Evolutionary conservation across 2,329 filamentous ascomycete species (phyloP), one percentile per base, ranked within the genome.

Genomic region (Colletotrichum australisinense): DNA sequence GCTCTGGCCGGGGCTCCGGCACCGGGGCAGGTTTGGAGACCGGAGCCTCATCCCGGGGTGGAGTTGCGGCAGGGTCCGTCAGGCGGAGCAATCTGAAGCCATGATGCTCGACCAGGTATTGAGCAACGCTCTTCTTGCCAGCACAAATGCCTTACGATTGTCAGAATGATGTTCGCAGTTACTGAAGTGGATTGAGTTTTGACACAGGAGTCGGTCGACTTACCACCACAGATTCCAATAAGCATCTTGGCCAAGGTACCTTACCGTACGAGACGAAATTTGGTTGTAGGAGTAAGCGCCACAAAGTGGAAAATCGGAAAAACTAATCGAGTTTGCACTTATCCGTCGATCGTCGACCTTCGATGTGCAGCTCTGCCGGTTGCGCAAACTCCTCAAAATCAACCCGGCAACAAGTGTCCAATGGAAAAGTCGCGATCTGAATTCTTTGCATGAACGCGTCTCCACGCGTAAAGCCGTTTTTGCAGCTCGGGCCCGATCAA

Each of bases 51-150:
- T 66, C 22, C 5, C 55, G 67, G 9, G 28, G 53, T 22, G 42
- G 65, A 19, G 58, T 58, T 38, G 57, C 32, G 11, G 66, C 46
- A 12, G 69, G 69, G 24, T 63, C 26, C 8, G 78, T 83, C 35
- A 98, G 87, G 77, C 90, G 88, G 70, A 98, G 88, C 59, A 90
- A 90, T 74, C 89, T 91, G 84, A 98, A 99, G 74, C 90, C 91
- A 83, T 98, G 93, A 76, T 95, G 90, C 75, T 95, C 90, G 76
- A 95, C 90, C 9, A 99, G 90, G 81, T 97, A 98, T 67, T 94
- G 90, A 71, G 95, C 95, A 76, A 98, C 94, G 11, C 95, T 94
- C 80, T 92, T 92, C 86, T 98, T 98, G 79, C 97, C 97, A 62
- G 96, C 92, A 85, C 95, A 98, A 78, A 98, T 96, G 79, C 94